Evolutionary conservation across 768 basidiomycete species (phyloP).

Genomic region (Amanita brunnescens): DNA sequence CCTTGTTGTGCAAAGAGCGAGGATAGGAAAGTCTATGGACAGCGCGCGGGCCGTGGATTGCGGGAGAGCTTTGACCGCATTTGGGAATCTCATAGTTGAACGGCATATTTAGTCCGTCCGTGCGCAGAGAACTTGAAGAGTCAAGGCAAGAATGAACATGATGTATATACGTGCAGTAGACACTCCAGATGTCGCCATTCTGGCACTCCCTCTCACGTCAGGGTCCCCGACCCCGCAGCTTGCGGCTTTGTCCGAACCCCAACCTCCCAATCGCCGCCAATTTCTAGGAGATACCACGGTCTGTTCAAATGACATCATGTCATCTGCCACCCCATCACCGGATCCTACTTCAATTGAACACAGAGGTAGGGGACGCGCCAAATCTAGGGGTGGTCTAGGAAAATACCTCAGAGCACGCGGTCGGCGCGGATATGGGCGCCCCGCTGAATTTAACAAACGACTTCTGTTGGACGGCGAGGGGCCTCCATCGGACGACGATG

Average conservation of each 20-base stretch:
- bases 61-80: not conserved
- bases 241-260: not conserved
- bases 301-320: not conserved
- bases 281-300: no score
- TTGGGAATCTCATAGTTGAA: not conserved
- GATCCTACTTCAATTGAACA: not conserved
- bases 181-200: not conserved
- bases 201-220: not conserved
- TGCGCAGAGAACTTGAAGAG: no score
- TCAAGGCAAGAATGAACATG: not conserved
- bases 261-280: no score
- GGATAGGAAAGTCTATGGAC: not conserved
- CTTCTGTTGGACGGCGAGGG: conserved; percentile 54
- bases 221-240: not conserved
- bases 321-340: not conserved
- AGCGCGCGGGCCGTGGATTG: no score
- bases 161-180: not conserved
- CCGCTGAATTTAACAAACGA: conserved; percentile 56
- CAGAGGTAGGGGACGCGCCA: conserved; percentile 34
- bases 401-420: conserved; percentile 71
- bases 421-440: conserved; percentile 47
- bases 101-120: no score
- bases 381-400: conserved; percentile 60
- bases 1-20: not conserved
- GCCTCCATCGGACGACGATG: conserved; percentile 28